These are phyloP conservation scores for Lecanicillium sp. DNA, from an alignment of 2,329 filamentous ascomycete genomes.

Conservation along the genomic window DNA sequence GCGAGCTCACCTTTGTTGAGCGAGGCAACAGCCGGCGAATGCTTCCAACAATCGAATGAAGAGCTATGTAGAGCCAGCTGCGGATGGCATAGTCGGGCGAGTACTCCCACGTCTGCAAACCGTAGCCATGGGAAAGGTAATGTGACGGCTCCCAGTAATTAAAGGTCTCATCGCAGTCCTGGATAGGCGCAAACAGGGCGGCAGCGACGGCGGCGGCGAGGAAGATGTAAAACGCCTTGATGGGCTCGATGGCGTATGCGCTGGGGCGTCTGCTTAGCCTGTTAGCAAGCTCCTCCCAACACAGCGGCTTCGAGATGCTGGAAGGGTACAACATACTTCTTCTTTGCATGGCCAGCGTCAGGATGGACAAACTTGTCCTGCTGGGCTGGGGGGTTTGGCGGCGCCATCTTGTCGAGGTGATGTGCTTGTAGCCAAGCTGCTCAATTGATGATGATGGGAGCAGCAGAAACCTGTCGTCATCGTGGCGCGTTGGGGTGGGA, in stretches of 20 bases:
- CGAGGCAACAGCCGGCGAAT: constrained; percentile 56
- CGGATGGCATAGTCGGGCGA: constrained; percentile 90
- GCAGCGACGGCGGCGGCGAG: constrained; percentile 66
- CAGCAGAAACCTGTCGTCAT: neutral
- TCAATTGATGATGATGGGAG: neutral
- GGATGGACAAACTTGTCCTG: constrained; percentile 38
- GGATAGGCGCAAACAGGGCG: constrained; percentile 79
- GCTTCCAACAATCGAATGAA: constrained; percentile 70
- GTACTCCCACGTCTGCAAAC: constrained; percentile 97
- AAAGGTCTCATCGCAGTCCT: constrained; percentile 97
- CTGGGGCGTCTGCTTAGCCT: constrained; percentile 34
- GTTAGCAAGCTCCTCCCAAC: too few relatives aligned
- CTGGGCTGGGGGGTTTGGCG: too few relatives aligned
- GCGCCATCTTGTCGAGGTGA: too few relatives aligned
- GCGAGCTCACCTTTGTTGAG: constrained; percentile 45
- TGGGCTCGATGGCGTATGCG: constrained; percentile 60
- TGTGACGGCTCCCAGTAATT: constrained; percentile 99
- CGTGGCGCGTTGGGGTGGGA: neutral
- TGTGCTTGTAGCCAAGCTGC: neutral
- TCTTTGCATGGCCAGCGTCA: constrained; percentile 41
- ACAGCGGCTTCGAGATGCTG: too few relatives aligned
- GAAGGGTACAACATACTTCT: constrained; percentile 31
- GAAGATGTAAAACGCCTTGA: constrained; percentile 75
- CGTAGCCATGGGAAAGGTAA: constrained; percentile 87
- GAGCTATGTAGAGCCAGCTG: constrained; percentile 81